phyloP scores from a whole-genome alignment of 2,329 filamentous ascomycete genomes.

The Leptographium lundbergii region DNA sequence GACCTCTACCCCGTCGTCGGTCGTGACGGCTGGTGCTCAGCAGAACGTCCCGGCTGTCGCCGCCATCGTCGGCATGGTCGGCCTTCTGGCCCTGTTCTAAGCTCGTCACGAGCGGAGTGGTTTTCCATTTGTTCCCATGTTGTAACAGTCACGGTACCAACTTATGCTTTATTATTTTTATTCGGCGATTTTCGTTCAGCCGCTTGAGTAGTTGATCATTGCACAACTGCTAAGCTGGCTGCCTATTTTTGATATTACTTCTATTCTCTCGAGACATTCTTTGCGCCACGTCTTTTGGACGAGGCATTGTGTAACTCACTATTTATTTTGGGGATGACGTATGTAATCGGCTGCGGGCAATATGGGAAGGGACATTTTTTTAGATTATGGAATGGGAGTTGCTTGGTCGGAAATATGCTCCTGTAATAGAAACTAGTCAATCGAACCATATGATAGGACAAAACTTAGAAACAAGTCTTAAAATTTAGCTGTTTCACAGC shows the following conservation, averaged over 20 bases:
- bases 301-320: background rate
- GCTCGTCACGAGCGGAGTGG: background rate
- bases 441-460: background rate
- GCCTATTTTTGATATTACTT: background rate
- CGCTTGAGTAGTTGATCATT: background rate
- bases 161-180: background rate
- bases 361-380: background rate
- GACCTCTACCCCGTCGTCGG: background rate
- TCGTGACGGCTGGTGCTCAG: slow-evolving; percentile 19
- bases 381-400: background rate
- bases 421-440: background rate
- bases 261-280: background rate
- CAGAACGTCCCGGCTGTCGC: slow-evolving; percentile 22
- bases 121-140: background rate
- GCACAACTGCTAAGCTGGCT: background rate
- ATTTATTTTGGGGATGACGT: background rate
- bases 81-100: slow-evolving; percentile 22
- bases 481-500: too few species aligned
- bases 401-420: background rate
- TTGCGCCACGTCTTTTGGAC: background rate
- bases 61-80: slow-evolving; percentile 25
- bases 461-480: too few species aligned
- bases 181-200: background rate
- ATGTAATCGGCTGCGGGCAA: background rate
- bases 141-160: background rate